phyloP scores from a whole-genome alignment of 495 filamentous ascomycete species.

The Penicillium arizonense region DNA sequence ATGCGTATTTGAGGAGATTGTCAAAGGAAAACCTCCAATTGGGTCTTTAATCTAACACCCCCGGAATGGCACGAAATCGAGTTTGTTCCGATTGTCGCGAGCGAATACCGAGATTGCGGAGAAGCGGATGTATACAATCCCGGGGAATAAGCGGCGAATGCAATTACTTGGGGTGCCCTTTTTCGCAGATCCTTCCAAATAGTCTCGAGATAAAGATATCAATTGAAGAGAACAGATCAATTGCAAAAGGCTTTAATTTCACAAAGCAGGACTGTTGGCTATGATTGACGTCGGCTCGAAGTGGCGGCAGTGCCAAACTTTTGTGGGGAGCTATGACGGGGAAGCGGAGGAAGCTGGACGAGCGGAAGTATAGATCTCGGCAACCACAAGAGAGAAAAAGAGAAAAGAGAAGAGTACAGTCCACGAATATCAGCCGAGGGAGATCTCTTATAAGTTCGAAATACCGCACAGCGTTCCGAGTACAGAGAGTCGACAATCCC shows the following conservation, averaged over 20 bases:
- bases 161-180: neutral
- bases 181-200: too few species aligned
- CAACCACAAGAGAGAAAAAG: neutral
- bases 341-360: slow-evolving; percentile 46
- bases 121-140: slow-evolving; percentile 28
- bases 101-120: slow-evolving; percentile 21
- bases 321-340: slow-evolving; percentile 39
- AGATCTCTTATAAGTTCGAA: slow-evolving; percentile 12
- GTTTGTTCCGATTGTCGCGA: slow-evolving; percentile 12
- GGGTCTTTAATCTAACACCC: neutral
- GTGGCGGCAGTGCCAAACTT: slow-evolving; percentile 31
- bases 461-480: slow-evolving; percentile 6
- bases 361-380: slow-evolving; percentile 34
- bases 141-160: slow-evolving; percentile 14
- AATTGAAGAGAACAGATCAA: neutral
- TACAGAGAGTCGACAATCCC: slow-evolving; percentile 17
- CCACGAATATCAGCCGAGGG: slow-evolving; percentile 11
- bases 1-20: neutral
- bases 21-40: slow-evolving; percentile 11
- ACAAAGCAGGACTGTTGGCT: neutral
- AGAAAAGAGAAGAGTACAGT: neutral
- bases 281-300: slow-evolving; percentile 13
- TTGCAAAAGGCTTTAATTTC: neutral
- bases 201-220: neutral
- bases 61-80: slow-evolving; percentile 7